Conservation (phyloP, 2,329 filamentous ascomycete genomes). For the Colletotrichum filicis region DNA sequence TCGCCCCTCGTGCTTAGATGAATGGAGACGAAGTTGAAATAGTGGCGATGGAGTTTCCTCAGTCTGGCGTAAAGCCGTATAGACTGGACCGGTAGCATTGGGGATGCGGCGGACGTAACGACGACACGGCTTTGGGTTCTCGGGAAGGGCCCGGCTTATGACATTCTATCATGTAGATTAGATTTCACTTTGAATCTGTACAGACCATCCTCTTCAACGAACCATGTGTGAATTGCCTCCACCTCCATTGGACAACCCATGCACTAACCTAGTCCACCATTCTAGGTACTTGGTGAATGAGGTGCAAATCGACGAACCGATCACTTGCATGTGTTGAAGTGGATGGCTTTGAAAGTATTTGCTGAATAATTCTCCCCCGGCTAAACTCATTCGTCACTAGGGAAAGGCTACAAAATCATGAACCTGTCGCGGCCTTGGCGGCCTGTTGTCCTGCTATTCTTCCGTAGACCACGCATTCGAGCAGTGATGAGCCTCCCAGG, state of each 20-base stretch:
- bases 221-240: not conserved
- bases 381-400: not conserved
- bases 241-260: not conserved
- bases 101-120: not conserved
- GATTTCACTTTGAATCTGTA: not conserved
- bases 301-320: not conserved
- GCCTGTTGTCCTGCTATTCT: constrained; percentile 64
- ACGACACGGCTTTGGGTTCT: not conserved
- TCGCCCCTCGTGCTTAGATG: constrained; percentile 1
- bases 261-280: not conserved
- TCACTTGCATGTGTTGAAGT: not conserved
- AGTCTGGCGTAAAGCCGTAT: not conserved
- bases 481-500: constrained; percentile 68
- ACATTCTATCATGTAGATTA: constrained; percentile 16
- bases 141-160: not conserved
- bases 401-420: too few species aligned
- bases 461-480: constrained; percentile 74
- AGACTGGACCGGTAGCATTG: not conserved
- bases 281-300: not conserved
- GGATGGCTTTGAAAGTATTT: not conserved
- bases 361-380: not conserved
- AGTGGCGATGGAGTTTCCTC: too few species aligned
- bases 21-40: not conserved
- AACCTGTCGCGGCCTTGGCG: constrained; percentile 41
- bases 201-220: not conserved